Evolutionary conservation across 2,329 filamentous ascomycete genomes (phyloP).

Genomic region (Parascedosporium putredinis): DNA sequence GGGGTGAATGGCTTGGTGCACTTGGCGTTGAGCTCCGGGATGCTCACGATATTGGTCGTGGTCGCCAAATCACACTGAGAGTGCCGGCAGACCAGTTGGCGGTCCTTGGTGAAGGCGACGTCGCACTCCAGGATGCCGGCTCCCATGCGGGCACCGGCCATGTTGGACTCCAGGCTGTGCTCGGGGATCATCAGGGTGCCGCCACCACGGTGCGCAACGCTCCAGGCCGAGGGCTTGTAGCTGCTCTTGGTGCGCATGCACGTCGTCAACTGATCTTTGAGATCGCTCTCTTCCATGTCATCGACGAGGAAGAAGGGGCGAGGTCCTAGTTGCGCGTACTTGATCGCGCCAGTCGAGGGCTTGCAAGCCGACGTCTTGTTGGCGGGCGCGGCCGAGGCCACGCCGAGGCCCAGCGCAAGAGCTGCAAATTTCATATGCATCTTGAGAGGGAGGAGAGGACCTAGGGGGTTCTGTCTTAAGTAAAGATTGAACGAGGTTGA

Average conservation of each 20-base stretch:
- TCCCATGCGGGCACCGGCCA: conserved; percentile 57
- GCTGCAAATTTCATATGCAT: not conserved
- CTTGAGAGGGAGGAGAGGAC: not conserved
- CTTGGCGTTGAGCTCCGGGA: conserved; percentile 52
- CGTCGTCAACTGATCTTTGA: conserved; percentile 48
- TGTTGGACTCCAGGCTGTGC: conserved; percentile 47
- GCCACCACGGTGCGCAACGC: conserved; percentile 52
- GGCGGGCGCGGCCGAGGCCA: not conserved
- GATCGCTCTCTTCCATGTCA: conserved; percentile 47
- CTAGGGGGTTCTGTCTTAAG: too few species aligned
- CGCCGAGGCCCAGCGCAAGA: not conserved
- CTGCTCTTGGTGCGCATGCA: conserved; percentile 41
- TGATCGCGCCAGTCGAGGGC: conserved; percentile 19
- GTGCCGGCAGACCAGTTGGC: conserved; percentile 57
- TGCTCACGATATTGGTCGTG: conserved; percentile 55
- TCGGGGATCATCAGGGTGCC: conserved; percentile 55
- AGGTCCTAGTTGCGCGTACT: conserved; percentile 47
- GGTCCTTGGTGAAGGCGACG: conserved; percentile 55
- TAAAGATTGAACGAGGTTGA: too few species aligned
- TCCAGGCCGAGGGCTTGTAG: conserved; percentile 42
- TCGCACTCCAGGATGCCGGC: conserved; percentile 59
- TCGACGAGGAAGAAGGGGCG: conserved; percentile 55
- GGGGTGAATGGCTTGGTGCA: conserved; percentile 53
- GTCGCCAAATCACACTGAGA: conserved; percentile 58
- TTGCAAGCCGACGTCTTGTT: not conserved